Base-by-base conservation (phyloP, 306 rosid species). In the Vachellia pachyceras region DNA sequence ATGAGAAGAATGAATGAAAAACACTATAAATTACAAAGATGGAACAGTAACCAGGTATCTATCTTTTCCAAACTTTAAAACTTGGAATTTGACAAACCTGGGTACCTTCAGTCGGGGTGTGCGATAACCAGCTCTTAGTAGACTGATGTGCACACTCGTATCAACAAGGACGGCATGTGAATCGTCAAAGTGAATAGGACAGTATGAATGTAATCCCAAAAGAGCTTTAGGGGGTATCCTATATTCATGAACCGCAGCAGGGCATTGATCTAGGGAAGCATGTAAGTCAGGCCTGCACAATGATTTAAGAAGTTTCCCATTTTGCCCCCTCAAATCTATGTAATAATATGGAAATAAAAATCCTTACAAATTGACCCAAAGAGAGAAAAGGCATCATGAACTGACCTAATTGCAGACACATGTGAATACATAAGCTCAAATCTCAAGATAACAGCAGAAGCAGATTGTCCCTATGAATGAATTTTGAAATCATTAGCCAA, bases 171-270 rank as follows among this genome's bases (percentile, higher is more conserved):
- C 97, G 29, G 98, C 82, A 85, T 94, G 98, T 60, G 89, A 91
- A 73, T 92, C 91, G 84, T 94, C 98, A 85, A 94, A 94, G 86
- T 92, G 85, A 71, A 94, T 86, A 77, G 98, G 98, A 80, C 93
- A 92, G 72, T 94, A 94, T 42, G 98, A 90, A 91, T 94, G 98
- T 82, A 94, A 81, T 82, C 98, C 98, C 82, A 83, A 44, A 58
- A 94, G 97, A 82, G 97, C 95, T 89, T 91, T 94, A 46, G 97
- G 94, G 63, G 97, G 98, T 76, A 94, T 92, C 40, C 92, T 88
- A 74, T 89, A 94, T 84, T 92, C 97, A 86, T 94, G 98, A 78
- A 86, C 89, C 37, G 98, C 90, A 40, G 86, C 91, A 82, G 97
- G 60, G 82, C 76, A 84, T 79, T 86, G 87, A 87, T 82, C 90